Conservation (phyloP, 2,329 filamentous ascomycete species). For the Diplodia scrobiculata region DNA sequence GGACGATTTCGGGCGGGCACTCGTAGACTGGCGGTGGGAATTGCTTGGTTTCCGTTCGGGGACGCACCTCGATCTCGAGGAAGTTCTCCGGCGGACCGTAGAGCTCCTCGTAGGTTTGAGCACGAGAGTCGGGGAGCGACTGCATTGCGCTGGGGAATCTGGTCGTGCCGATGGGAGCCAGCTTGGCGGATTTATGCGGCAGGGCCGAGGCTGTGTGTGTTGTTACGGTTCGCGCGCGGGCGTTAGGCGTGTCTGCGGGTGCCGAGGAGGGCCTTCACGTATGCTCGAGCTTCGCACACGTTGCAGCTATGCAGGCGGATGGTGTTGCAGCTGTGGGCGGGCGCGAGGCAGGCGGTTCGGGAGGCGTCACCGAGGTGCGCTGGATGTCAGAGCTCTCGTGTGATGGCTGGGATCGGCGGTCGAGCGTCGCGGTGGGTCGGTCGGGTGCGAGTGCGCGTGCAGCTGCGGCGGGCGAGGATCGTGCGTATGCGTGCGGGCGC, state of each 20-base stretch:
- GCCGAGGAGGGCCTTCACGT: neutral
- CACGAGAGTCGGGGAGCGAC: slow-evolving; percentile 68
- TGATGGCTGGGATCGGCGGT: slow-evolving; percentile 22
- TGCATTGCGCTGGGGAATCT: slow-evolving; percentile 53
- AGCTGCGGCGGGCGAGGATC: slow-evolving; percentile 15
- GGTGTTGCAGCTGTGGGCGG: slow-evolving; percentile 7
- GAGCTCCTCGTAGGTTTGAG: slow-evolving; percentile 98
- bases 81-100: slow-evolving; percentile 99
- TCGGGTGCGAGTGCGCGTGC: slow-evolving; percentile 5
- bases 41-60: neutral
- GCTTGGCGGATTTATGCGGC: slow-evolving; percentile 6
- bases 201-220: neutral
- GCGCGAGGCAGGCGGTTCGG: slow-evolving; percentile 13
- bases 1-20: neutral
- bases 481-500: slow-evolving; percentile 14
- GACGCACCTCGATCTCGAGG: slow-evolving; percentile 86
- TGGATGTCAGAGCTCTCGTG: slow-evolving; percentile 27
- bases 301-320: slow-evolving; percentile 2
- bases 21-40: neutral
- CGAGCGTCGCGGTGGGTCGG: slow-evolving; percentile 19
- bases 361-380: slow-evolving; percentile 8
- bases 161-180: slow-evolving; percentile 14
- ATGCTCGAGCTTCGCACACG: neutral
- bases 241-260: neutral
- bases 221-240: neutral